phyloP scores from a whole-genome alignment of 1,139 yeast genomes.

The Blastobotrys apis region DNA sequence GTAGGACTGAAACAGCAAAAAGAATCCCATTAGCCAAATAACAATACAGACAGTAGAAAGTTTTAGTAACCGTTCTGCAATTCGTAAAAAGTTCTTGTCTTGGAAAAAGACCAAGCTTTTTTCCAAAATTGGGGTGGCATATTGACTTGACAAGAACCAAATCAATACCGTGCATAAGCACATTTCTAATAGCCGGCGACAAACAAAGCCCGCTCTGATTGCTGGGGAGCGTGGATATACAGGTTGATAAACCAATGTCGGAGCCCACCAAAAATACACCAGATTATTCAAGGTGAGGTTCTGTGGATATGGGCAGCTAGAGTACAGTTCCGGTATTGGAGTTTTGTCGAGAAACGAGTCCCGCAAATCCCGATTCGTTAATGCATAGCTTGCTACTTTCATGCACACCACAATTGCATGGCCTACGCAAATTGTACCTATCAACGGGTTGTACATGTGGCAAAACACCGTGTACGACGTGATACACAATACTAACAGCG shows the following conservation, averaged over 20 bases:
- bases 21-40: constrained; percentile 43
- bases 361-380: constrained; percentile 43
- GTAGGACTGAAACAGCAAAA: constrained; percentile 41
- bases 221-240: constrained; percentile 39
- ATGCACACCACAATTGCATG: constrained; percentile 41
- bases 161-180: constrained; percentile 31
- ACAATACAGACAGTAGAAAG: constrained; percentile 40
- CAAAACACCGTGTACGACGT: constrained; percentile 36
- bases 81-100: constrained; percentile 25
- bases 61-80: constrained; percentile 39
- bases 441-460: constrained; percentile 38
- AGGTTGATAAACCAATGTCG: constrained; percentile 46
- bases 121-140: constrained; percentile 43
- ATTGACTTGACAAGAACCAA: constrained; percentile 40
- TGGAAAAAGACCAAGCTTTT: constrained; percentile 33
- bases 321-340: constrained; percentile 36
- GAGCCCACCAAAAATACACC: constrained; percentile 43
- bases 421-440: constrained; percentile 42
- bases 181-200: constrained; percentile 37
- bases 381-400: constrained; percentile 42
- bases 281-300: constrained; percentile 38
- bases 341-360: constrained; percentile 26
- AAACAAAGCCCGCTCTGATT: constrained; percentile 34
- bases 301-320: constrained; percentile 36
- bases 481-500: constrained; percentile 30